Percentiles rank a stretch among this genome's conserved stretches.
These are phyloP conservation scores for Drechslera avenae DNA, from an alignment of 2,329 filamentous ascomycete species.

Conservation along the genomic window DNA sequence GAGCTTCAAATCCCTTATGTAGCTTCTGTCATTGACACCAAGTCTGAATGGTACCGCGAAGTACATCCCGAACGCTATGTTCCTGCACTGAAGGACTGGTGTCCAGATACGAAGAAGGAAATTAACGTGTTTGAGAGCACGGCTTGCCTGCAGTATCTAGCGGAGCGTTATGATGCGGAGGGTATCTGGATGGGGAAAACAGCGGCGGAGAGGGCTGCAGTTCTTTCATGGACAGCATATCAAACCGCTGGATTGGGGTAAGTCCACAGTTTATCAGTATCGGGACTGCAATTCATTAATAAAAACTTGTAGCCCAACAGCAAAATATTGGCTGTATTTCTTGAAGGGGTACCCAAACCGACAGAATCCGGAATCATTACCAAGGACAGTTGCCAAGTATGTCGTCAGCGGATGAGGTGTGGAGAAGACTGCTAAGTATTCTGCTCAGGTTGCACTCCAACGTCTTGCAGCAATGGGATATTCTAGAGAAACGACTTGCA, in stretches of 20 bases:
- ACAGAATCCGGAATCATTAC: slow-evolving; percentile 26
- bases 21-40: slow-evolving; percentile 46
- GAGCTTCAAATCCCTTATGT: slow-evolving; percentile 42
- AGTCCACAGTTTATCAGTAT: neutral
- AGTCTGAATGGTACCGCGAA: slow-evolving; percentile 38
- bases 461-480: slow-evolving; percentile 19
- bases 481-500: slow-evolving; percentile 19
- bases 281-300: neutral
- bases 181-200: slow-evolving; percentile 41
- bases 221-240: slow-evolving; percentile 45
- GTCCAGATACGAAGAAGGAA: slow-evolving; percentile 34
- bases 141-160: slow-evolving; percentile 47
- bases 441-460: slow-evolving; percentile 17
- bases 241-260: slow-evolving; percentile 48
- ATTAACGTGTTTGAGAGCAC: slow-evolving; percentile 48
- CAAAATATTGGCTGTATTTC: slow-evolving; percentile 48
- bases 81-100: slow-evolving; percentile 42
- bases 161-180: slow-evolving; percentile 42
- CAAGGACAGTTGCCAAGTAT: slow-evolving; percentile 28
- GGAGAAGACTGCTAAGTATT: neutral
- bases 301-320: slow-evolving; percentile 15
- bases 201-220: slow-evolving; percentile 32
- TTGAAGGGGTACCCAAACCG: slow-evolving; percentile 14
- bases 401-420: neutral
- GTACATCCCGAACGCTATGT: slow-evolving; percentile 48